phyloP scores from a whole-genome alignment of 768 basidiomycete genomes.

The Auriculariales sp. region DNA sequence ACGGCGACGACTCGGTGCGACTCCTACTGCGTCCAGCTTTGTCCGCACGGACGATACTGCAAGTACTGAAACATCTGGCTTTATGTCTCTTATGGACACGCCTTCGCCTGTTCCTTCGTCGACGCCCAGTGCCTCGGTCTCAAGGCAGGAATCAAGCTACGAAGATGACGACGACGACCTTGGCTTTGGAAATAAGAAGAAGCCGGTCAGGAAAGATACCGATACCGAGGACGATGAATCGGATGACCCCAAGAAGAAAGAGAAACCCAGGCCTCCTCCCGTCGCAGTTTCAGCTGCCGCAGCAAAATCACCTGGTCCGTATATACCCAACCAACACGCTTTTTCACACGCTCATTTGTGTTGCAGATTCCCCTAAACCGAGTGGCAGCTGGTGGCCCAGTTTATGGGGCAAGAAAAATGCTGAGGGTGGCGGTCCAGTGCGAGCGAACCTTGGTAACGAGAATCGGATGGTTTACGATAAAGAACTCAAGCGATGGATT shows the following conservation, averaged over 20 bases:
- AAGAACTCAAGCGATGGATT: conserved; percentile 91
- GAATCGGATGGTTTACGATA: conserved; percentile 82
- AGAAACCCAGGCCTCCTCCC: too few relatives aligned
- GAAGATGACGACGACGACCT: conserved; percentile 78
- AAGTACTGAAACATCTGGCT: conserved; percentile 30
- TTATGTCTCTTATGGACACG: conserved; percentile 73
- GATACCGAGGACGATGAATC: conserved; percentile 16
- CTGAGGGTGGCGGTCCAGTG: conserved; percentile 54
- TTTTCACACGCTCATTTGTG: background rate
- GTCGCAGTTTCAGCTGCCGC: background rate
- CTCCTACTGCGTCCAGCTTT: conserved; percentile 62
- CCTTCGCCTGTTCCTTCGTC: conserved; percentile 27
- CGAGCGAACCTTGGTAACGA: conserved; percentile 90
- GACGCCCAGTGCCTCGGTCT: conserved; percentile 9
- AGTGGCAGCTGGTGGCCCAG: conserved; percentile 17
- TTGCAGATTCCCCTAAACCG: conserved; percentile 4
- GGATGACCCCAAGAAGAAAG: conserved; percentile 13
- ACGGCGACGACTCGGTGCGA: conserved; percentile 27
- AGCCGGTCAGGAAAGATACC: conserved; percentile 22
- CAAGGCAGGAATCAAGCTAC: conserved; percentile 7
- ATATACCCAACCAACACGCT: background rate
- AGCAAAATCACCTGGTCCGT: background rate
- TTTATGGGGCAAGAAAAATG: conserved; percentile 59
- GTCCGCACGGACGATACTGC: conserved; percentile 26
- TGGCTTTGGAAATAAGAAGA: conserved; percentile 65